Evolutionary conservation across 169 alveolate genomes (phyloP), one percentile per base, ranked within the genome.

Genomic region (Plasmodium adleri): DNA sequence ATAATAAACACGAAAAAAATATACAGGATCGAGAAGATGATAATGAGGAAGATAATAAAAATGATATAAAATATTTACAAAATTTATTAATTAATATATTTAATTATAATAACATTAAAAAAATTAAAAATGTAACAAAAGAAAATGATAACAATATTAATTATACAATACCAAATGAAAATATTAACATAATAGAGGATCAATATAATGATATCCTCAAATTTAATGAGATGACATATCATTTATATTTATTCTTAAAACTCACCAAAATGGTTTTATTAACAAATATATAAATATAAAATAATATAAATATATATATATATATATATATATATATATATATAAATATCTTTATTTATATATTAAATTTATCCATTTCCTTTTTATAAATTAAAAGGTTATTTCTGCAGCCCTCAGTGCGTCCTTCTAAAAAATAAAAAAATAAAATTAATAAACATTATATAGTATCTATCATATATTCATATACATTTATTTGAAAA

Each of bases 371-470:
- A 72, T 72, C 0, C 17, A 9, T 24, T 32, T 10, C 13, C 20
- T 60, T 32, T 24, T 50, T 20, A 26, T 43, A 59, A 20, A 28
- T 47, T 83, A 83, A 9, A 83, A 26, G 54, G 91, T 15, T 32
- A 83, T 83, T 72, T 83, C 91, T 12, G 91, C 91, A 83, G 91
- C 91, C 66, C 50, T 60, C 45, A 83, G 58, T 15, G 91, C 70
- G 24, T 83, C 91, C 64, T 83, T 83, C 91, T 83, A 54, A 28
- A 68, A 62, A 72, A 72, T 32, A 39, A 72, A 54, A 39, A 17
- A 49, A 71, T 4, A 50, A 20, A 12, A 15, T n/a, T 39, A 26
- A 66, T 50, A 49, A 8, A 49, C 9, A 50, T 49, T 9, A 10
- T 45, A 49, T 15, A 67, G 17, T 63, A 63, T 63, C 28, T 13